Conservation (phyloP, 2,329 filamentous ascomycete species). For the Zopfia rhizophila region DNA sequence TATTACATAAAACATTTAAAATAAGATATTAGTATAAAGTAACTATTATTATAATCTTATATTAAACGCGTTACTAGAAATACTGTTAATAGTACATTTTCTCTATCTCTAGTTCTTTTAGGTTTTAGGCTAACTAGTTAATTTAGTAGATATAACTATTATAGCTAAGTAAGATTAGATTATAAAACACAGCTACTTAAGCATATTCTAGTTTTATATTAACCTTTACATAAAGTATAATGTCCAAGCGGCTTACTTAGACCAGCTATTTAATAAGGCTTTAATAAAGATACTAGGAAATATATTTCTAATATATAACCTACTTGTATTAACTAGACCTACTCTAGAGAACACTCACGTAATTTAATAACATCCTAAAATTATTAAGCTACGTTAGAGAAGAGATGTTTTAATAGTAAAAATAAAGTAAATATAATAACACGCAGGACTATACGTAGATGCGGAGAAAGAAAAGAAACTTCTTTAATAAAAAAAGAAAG, state of each 20-base stretch:
- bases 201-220: conserved; percentile 1
- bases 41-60: too few relatives aligned
- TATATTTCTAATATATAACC: conserved; percentile 6
- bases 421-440: neutral
- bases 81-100: too few relatives aligned
- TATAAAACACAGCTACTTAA: too few relatives aligned
- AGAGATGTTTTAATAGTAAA: neutral
- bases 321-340: conserved; percentile 6
- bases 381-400: conserved; percentile 2
- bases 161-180: conserved; percentile 1
- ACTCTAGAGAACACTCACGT: conserved; percentile 1
- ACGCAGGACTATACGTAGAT: neutral
- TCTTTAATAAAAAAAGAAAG: neutral
- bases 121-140: conserved; percentile 4
- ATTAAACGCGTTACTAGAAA: too few relatives aligned
- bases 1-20: conserved; percentile 5
- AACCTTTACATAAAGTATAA: neutral
- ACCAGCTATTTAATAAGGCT: conserved; percentile 2
- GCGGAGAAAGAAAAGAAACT: neutral
- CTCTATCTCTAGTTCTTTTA: too few relatives aligned
- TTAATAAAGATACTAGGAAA: conserved; percentile 5
- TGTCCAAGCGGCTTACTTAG: conserved; percentile 1
- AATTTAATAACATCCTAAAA: too few relatives aligned
- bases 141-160: neutral
- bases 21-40: too few relatives aligned